Conservation (phyloP, 2,329 filamentous ascomycete genomes). For the Fusarium illudens region DNA sequence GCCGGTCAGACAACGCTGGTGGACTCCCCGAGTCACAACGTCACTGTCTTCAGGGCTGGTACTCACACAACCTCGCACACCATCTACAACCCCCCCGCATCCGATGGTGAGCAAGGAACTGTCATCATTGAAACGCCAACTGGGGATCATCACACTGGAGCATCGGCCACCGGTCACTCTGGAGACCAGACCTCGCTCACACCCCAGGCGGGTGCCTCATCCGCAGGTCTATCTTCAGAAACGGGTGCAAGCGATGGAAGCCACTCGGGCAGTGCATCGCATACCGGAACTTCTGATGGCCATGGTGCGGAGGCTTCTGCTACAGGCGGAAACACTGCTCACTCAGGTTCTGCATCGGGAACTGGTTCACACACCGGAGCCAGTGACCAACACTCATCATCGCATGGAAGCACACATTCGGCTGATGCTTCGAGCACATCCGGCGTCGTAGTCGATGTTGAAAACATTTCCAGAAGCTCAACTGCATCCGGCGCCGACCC, state of each 20-base stretch:
- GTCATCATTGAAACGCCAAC: not conserved
- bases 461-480: not conserved
- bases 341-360: not conserved
- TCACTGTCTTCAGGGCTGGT: conserved; percentile 8
- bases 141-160: not conserved
- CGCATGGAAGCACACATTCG: not conserved
- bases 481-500: not conserved
- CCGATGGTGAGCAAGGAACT: not conserved
- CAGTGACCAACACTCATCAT: too few relatives aligned
- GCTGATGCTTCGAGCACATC: not conserved
- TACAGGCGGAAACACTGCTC: not conserved
- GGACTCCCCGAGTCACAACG: not conserved
- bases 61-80: not conserved
- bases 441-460: not conserved
- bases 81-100: not conserved
- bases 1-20: not conserved
- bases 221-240: not conserved
- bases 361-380: too few relatives aligned
- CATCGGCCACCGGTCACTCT: not conserved
- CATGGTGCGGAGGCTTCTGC: not conserved
- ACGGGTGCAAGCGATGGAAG: not conserved
- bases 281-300: not conserved
- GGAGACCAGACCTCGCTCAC: not conserved
- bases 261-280: not conserved
- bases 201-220: not conserved